Evolutionary conservation across 2,329 filamentous ascomycete genomes (phyloP), one percentile per base, ranked within the genome.

Genomic region (Cladobotryum protrusum): DNA sequence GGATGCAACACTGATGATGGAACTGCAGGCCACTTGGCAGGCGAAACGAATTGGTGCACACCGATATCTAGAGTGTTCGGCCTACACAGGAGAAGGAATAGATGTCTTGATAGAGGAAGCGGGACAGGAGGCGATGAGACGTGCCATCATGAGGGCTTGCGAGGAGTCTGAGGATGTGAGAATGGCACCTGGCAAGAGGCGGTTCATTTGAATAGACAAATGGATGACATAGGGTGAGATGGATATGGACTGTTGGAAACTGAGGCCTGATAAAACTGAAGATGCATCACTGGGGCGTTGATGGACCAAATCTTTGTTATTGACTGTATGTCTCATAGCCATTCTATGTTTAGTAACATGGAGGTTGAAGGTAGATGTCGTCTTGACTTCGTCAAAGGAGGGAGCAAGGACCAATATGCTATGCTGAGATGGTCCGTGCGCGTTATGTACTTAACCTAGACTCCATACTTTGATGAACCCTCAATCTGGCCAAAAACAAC

Each of bases 1-100:
- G 13, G 20, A 20, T 15, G 19, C n/a, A 18, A 47, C 19, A 9
- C 39, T 47, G 12, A 47, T 29, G 43, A 43, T 41, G 32, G 32
- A n/a, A 11, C 24, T 29, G 35, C 43, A 70, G 67, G 67, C 61
- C 1, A 48, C 42, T 8, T 68, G 61, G 56, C 63, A 67, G 35
- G 67, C 67, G 0, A 50, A 50, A 9, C 58, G 61, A 0, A 63
- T 70, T 19, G 58, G 60, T 2, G 64, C 62, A 0, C 43, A 59
- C 19, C 47, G 49, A 5, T 70, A 69, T 39, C 29, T 59, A 9
- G 68, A 71, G 49, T 69, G 66, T 47, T 71, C 68, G 5, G 66
- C 68, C 43, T 53, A 58, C 11, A 68, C 63, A 6, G 66, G 67
- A 1, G 61, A 71, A 18, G 67, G 66, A 5, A 55, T 70, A 48